phyloP scores from a whole-genome alignment of 2,329 filamentous ascomycete genomes.

The Bretziella fagacearum region DNA sequence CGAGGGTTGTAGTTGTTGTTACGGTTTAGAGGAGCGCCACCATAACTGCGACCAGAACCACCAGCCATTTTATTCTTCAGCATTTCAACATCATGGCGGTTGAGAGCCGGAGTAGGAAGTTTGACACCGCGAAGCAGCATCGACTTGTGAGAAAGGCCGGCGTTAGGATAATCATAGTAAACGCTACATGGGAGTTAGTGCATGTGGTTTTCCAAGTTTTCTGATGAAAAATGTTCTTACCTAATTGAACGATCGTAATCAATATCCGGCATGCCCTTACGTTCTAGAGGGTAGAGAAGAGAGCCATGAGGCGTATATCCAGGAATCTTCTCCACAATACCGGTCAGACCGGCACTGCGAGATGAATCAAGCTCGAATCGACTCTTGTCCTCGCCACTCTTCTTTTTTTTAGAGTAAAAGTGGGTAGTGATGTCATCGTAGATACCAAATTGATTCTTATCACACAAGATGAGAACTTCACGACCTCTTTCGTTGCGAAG shows the following conservation, averaged over 20 bases:
- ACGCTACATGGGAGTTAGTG: constrained; percentile 40
- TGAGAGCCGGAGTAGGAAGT: constrained; percentile 54
- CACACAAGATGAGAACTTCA: constrained; percentile 71
- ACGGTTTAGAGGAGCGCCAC: constrained; percentile 38
- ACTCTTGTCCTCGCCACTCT: constrained; percentile 26
- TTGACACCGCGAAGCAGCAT: constrained; percentile 79
- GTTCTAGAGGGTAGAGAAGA: constrained; percentile 60
- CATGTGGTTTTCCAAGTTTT: neutral
- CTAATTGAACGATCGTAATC: constrained; percentile 77
- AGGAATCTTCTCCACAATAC: constrained; percentile 65
- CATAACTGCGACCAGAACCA: constrained; percentile 48
- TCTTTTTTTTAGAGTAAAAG: constrained; percentile 82
- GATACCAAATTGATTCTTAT: constrained; percentile 50
- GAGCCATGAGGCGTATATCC: constrained; percentile 71
- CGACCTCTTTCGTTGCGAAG: constrained; percentile 64
- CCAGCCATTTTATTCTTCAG: constrained; percentile 47
- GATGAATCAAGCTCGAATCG: constrained; percentile 59
- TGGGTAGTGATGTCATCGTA: constrained; percentile 71
- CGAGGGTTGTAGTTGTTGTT: constrained; percentile 20
- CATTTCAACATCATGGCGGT: constrained; percentile 56
- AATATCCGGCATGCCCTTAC: constrained; percentile 54
- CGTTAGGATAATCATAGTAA: constrained; percentile 65
- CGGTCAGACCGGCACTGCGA: constrained; percentile 60
- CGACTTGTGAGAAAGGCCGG: constrained; percentile 65
- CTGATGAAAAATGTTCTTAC: constrained; percentile 25